phyloP scores from a whole-genome alignment of 2,329 filamentous ascomycete genomes.

The Hypoxylon sp. region DNA sequence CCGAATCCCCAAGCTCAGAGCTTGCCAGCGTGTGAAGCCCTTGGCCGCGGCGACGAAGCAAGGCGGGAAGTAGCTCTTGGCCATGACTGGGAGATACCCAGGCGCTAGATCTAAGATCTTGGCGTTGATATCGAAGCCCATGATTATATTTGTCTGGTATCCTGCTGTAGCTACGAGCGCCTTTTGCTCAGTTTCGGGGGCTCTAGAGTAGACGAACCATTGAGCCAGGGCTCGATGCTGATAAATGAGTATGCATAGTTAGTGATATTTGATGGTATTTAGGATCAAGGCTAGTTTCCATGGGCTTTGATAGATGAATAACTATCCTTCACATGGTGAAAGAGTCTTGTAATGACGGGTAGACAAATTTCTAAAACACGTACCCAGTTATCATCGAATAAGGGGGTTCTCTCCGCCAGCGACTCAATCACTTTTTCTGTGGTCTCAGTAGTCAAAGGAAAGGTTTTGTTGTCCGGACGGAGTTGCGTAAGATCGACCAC shows the following conservation, averaged over 20 bases:
- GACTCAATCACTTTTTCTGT: constrained; percentile 12
- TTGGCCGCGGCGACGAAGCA: constrained; percentile 3
- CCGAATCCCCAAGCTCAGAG: constrained; percentile 1
- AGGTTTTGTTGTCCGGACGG: constrained; percentile 6
- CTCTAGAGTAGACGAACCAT: constrained; percentile 5
- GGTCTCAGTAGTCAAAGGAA: constrained; percentile 1
- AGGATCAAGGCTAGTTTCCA: background rate
- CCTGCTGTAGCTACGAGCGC: constrained; percentile 1
- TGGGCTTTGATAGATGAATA: background rate
- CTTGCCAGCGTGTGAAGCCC: constrained; percentile 12
- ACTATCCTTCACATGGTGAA: too few species aligned
- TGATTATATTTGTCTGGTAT: constrained; percentile 10
- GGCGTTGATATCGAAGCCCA: constrained; percentile 4
- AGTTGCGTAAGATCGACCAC: constrained; percentile 9
- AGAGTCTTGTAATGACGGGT: too few species aligned
- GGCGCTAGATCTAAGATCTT: constrained; percentile 9
- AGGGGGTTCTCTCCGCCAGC: background rate
- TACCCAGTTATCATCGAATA: constrained; percentile 18
- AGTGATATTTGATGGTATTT: background rate
- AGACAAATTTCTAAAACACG: background rate
- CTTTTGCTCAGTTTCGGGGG: constrained; percentile 6
- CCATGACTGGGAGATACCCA: constrained; percentile 10
- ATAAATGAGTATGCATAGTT: background rate
- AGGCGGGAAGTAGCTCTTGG: constrained; percentile 10
- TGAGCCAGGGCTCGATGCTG: constrained; percentile 10